Conservation (phyloP, 2,329 filamentous ascomycete genomes). For the Colletotrichum viniferum region DNA sequence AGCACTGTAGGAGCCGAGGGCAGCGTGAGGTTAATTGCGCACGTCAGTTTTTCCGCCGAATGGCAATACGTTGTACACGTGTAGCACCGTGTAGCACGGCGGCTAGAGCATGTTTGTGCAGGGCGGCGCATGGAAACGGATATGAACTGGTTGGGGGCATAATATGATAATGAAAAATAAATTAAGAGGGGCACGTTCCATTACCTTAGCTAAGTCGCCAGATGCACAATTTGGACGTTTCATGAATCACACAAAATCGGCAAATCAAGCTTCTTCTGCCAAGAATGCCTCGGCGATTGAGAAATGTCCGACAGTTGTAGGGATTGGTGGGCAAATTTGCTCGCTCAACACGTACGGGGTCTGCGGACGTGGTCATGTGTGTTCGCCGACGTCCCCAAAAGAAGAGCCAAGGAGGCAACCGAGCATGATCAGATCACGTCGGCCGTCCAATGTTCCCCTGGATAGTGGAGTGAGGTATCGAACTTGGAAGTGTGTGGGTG, state of each 20-base stretch:
- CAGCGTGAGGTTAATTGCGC: slow-evolving; percentile 1
- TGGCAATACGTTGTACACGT: neutral
- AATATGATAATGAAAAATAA: neutral
- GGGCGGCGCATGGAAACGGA: slow-evolving; percentile 4
- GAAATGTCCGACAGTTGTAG: neutral
- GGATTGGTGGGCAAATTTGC: neutral
- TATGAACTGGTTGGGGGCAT: neutral
- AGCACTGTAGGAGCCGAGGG: neutral
- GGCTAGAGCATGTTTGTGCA: neutral
- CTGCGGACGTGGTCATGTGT: neutral
- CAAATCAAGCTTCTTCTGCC: neutral
- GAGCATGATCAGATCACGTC: neutral
- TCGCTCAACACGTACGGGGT: neutral
- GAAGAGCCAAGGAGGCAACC: neutral
- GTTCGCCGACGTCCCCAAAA: neutral
- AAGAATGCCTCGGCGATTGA: neutral
- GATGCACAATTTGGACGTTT: neutral
- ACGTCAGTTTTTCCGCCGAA: neutral
- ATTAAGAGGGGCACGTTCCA: neutral
- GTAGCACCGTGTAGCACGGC: neutral
- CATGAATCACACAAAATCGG: neutral
- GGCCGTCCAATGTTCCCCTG: neutral
- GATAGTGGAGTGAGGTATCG: neutral
- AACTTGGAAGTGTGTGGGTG: neutral
- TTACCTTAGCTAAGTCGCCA: neutral